Evolutionary conservation across 768 basidiomycete species (phyloP).

Genomic region (Ephemerocybe angulata): DNA sequence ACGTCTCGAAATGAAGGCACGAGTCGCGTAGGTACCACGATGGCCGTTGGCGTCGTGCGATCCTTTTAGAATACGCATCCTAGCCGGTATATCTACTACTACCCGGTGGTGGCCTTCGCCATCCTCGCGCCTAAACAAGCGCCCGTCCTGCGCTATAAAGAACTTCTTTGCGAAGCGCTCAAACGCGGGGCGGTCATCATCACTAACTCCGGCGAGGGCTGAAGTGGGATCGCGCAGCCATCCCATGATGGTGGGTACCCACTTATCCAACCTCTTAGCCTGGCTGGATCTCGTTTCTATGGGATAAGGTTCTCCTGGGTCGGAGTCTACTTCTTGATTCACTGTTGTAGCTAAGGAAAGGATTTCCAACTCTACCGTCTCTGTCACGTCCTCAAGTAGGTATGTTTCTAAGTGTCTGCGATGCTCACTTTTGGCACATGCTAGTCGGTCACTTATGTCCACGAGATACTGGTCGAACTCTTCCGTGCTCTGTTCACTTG

Average conservation of each 20-base stretch:
- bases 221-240: background rate
- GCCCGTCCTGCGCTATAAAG: too few relatives aligned
- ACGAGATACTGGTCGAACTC: background rate
- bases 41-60: constrained; percentile 25
- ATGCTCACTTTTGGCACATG: too few relatives aligned
- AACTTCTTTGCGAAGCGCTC: constrained; percentile 6
- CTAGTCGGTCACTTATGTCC: too few relatives aligned
- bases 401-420: too few relatives aligned
- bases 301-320: background rate
- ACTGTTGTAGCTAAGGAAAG: too few relatives aligned
- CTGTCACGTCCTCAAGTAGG: too few relatives aligned
- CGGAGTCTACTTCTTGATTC: too few relatives aligned
- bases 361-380: too few relatives aligned
- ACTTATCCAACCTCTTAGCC: background rate
- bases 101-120: too few relatives aligned
- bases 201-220: background rate
- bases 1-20: constrained; percentile 9
- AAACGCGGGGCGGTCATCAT: background rate
- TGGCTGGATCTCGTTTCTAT: background rate
- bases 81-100: too few relatives aligned
- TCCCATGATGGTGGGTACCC: background rate
- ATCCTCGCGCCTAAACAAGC: too few relatives aligned
- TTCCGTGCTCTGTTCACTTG: background rate
- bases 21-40: constrained; percentile 19
- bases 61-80: constrained; percentile 17